phyloP scores from a whole-genome alignment of 129 eudicot genomes.

The Pseudognaphalium luteoalbum region DNA sequence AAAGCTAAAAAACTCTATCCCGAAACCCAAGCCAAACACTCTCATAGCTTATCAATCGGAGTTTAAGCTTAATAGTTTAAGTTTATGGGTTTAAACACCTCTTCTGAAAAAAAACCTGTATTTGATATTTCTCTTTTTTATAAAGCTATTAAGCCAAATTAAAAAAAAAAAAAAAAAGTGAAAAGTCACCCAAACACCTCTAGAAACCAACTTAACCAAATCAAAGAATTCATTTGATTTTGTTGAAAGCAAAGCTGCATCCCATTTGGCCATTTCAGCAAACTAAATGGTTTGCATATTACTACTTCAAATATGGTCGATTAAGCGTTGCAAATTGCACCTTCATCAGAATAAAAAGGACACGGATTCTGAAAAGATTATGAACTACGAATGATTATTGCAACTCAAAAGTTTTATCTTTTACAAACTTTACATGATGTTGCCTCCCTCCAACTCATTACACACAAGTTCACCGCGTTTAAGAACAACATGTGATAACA shows the following conservation, averaged over 20 bases:
- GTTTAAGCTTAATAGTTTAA: too few species aligned
- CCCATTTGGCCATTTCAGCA: neutral
- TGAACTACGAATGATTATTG: neutral
- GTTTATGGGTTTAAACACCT: too few species aligned
- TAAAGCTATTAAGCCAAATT: too few species aligned
- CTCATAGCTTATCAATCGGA: too few species aligned
- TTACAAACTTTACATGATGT: constrained; percentile 23
- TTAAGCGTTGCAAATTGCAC: neutral
- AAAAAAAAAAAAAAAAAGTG: too few species aligned
- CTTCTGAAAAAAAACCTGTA: too few species aligned
- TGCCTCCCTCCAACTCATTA: neutral
- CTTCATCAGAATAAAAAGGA: neutral
- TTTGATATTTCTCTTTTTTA: too few species aligned
- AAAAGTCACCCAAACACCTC: too few species aligned
- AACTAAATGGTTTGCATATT: neutral
- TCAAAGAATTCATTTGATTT: neutral
- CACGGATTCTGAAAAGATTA: neutral
- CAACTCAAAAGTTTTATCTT: constrained; percentile 9
- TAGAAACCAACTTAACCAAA: neutral
- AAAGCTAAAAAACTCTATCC: too few species aligned
- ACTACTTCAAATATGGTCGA: too few species aligned
- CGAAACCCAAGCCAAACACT: too few species aligned
- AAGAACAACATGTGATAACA: neutral
- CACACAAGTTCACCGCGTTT: neutral
- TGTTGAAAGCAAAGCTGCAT: neutral